Conservation (phyloP, 139 green algal species). For the Chlorella ohadii region DNA sequence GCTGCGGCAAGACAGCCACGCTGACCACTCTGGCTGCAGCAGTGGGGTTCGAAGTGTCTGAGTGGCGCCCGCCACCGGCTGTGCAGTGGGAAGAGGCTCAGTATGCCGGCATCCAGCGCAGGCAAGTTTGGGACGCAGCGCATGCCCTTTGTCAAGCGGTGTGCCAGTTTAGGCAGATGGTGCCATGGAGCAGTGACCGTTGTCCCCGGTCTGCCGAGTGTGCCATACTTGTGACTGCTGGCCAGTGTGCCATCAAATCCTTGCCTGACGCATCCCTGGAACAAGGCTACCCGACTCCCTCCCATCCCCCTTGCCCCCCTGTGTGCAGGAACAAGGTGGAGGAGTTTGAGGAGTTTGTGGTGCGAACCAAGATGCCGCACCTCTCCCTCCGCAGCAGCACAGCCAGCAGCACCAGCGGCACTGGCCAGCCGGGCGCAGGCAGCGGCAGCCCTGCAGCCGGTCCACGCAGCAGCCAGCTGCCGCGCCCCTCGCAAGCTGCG, state of each 20-base stretch:
- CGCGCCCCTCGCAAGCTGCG: neutral
- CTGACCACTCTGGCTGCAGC: conserved; percentile 61
- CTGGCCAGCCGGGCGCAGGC: conserved; percentile 37
- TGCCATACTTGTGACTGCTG: no score
- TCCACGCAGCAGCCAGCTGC: neutral
- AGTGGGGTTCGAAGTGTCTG: conserved; percentile 69
- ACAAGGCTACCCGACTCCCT: neutral
- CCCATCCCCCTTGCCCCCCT: neutral
- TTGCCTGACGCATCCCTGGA: no score
- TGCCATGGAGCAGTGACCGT: no score
- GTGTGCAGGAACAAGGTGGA: conserved; percentile 74
- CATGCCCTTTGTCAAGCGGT: no score
- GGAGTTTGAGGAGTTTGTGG: conserved; percentile 80
- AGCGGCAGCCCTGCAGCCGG: neutral
- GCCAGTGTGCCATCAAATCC: no score
- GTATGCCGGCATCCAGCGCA: conserved; percentile 33
- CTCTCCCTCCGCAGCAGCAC: conserved; percentile 41
- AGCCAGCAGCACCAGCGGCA: neutral
- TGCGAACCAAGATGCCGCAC: conserved; percentile 66
- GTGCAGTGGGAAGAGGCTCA: conserved; percentile 71
- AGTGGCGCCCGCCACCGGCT: conserved; percentile 71
- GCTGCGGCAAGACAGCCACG: conserved; percentile 74
- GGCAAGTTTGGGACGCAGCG: neutral
- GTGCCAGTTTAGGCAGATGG: no score
- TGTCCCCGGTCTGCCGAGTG: no score